Base-by-base conservation (phyloP, 768 basidiomycete species). In the Amanita rubescens region DNA sequence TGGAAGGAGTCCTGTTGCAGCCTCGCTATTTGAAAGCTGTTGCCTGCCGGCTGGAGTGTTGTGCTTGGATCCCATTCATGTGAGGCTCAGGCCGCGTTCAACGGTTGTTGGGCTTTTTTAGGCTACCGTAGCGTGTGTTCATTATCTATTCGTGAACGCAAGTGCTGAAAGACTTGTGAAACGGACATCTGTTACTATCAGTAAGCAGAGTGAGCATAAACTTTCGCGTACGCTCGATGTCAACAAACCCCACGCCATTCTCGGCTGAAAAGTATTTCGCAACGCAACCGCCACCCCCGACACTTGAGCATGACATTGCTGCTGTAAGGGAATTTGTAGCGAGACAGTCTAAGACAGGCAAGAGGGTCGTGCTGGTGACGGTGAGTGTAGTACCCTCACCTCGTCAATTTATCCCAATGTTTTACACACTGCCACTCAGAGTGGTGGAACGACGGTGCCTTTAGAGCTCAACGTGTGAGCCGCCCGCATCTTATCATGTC, bases 401-500 rank as follows among this genome's bases (percentile, higher is more conserved):
- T 3, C n/a, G 12, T 17, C 37, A 12, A 7, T 6, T 20, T 5
- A 22, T 10, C 20, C 20, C 5, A 5, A 14, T 12, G 11, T 11
- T 14, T 22, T 50, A 25, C 35, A 25, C 15, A 14, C 17, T 25
- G 3, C 5, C 17, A 15, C 35, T 8, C 22, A 98, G 96, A 97
- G 94, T 66, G 96, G 95, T 52, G 95, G 96, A 55, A 99, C 96
- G 15, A 98, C 94, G 1, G 95, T 98, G 6, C 95, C 95, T 2
- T 73, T 99, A 55, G 96, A 99, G 75, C 89, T 94, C 75, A 98
- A 98, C 65, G 94, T 97, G 96, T 97, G 78, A 84, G 94, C 76
- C 52, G 54, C 20, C 30, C 30, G 27, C 39, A 30, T 19, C 41
- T 14, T 30, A 30, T 30, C 30, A 22, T 22, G 8, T n/a, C 15